These are phyloP conservation scores for Cucurbita maxima DNA, from an alignment of 306 rosid species.

Conservation along the genomic window DNA sequence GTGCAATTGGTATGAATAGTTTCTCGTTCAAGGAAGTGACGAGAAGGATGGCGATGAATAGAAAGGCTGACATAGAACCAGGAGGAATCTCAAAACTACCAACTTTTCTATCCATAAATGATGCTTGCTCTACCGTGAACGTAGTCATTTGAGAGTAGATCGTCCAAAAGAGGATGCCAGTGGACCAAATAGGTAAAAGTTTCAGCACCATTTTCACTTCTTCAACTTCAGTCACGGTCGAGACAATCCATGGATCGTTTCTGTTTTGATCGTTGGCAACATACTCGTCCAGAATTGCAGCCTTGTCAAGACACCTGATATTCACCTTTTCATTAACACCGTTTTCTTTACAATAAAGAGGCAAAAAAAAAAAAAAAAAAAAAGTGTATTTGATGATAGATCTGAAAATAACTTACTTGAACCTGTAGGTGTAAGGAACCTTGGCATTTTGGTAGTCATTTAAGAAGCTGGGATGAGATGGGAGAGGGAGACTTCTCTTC, in stretches of 20 bases:
- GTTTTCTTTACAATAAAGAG: no score
- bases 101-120: constrained; percentile 59
- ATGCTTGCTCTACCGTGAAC: constrained; percentile 93
- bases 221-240: constrained; percentile 69
- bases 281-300: constrained; percentile 55
- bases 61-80: constrained; percentile 66
- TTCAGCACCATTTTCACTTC: constrained; percentile 81
- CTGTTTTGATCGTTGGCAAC: constrained; percentile 23
- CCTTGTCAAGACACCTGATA: constrained; percentile 73
- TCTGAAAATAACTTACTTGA: constrained; percentile 31
- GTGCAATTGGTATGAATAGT: constrained; percentile 52
- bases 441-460: constrained; percentile 47
- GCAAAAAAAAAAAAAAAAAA: no score
- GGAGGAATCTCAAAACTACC: constrained; percentile 47
- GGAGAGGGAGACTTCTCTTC: constrained; percentile 34
- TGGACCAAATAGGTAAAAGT: constrained; percentile 86
- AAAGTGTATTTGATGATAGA: background rate
- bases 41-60: constrained; percentile 56
- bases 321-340: no score
- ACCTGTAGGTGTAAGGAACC: constrained; percentile 43
- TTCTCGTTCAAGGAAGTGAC: constrained; percentile 77
- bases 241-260: constrained; percentile 44
- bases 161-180: constrained; percentile 94
- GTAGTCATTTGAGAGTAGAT: constrained; percentile 86
- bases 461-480: constrained; percentile 49